Evolutionary conservation across 2,329 filamentous ascomycete genomes (phyloP).

Genomic region (Microsporum canis): DNA sequence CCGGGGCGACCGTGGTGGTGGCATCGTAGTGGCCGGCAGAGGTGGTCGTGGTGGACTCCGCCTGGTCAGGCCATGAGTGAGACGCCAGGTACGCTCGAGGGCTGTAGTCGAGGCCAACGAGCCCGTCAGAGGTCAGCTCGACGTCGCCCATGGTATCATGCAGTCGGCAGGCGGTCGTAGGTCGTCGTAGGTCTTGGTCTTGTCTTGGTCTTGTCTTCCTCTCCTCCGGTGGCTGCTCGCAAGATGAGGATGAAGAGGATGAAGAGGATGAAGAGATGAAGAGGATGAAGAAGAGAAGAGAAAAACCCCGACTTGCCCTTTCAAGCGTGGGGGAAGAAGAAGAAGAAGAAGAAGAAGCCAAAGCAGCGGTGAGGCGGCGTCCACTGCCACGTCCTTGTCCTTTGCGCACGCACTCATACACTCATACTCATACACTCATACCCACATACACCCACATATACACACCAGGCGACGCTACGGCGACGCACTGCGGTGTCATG

Average conservation of each 20-base stretch:
- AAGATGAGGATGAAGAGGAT: background rate
- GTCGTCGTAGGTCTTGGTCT: background rate
- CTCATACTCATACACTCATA: no score
- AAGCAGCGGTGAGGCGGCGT: background rate
- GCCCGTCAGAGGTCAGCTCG: slow-evolving; percentile 35
- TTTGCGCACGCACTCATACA: background rate
- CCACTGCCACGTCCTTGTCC: background rate
- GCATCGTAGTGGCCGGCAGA: slow-evolving; percentile 31
- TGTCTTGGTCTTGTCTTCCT: background rate
- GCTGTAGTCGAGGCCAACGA: slow-evolving; percentile 39
- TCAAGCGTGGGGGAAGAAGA: background rate
- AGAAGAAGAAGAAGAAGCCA: background rate
- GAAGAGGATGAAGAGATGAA: background rate
- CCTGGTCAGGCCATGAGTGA: slow-evolving; percentile 8
- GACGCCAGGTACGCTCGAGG: slow-evolving; percentile 31
- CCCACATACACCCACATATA: no score
- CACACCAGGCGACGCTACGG: background rate
- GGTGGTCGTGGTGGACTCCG: slow-evolving; percentile 11
- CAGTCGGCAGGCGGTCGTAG: background rate
- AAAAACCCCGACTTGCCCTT: background rate
- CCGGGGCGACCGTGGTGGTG: slow-evolving; percentile 35
- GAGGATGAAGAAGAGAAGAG: background rate
- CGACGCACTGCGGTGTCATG: background rate
- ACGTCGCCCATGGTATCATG: slow-evolving; percentile 33
- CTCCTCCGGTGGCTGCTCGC: background rate